Conservation (phyloP, 305 asterid genomes). For the Solanum hybrid region DNA sequence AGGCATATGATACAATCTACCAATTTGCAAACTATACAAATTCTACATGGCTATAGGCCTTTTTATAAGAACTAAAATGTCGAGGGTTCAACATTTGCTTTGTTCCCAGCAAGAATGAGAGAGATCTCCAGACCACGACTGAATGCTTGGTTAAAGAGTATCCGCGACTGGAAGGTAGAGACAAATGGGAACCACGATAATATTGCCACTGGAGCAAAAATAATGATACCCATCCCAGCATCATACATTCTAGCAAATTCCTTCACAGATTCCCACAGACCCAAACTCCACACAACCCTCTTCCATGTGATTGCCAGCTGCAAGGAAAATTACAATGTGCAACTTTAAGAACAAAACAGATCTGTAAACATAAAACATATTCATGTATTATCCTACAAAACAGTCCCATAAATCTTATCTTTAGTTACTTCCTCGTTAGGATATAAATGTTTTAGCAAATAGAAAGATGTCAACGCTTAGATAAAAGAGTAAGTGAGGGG, state of each 20-base stretch:
- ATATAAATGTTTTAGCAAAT: neutral
- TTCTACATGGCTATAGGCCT: neutral
- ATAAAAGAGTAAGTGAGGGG: neutral
- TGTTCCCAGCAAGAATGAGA: constrained; percentile 96
- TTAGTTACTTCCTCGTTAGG: neutral
- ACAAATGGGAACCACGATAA: constrained; percentile 96
- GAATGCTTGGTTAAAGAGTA: constrained; percentile 97
- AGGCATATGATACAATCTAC: constrained; percentile 1
- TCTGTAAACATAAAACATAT: neutral
- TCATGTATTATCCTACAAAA: neutral
- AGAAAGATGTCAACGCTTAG: neutral
- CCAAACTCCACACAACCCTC: constrained; percentile 57
- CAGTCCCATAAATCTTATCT: neutral
- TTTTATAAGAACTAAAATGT: constrained; percentile 26
- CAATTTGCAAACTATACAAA: neutral
- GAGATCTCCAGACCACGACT: constrained; percentile 99
- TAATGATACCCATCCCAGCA: constrained; percentile 95
- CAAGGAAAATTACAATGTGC: constrained; percentile 3
- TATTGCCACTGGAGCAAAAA: constrained; percentile 81
- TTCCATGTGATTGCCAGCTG: constrained; percentile 91
- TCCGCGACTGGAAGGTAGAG: constrained; percentile 96
- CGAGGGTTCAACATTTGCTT: constrained; percentile 71
- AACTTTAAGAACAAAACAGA: neutral
- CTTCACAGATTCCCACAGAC: constrained; percentile 93
- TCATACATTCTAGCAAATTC: constrained; percentile 97